Evolutionary conservation across 306 rosid genomes (phyloP).

Genomic region (Trichosanthes truncata): DNA sequence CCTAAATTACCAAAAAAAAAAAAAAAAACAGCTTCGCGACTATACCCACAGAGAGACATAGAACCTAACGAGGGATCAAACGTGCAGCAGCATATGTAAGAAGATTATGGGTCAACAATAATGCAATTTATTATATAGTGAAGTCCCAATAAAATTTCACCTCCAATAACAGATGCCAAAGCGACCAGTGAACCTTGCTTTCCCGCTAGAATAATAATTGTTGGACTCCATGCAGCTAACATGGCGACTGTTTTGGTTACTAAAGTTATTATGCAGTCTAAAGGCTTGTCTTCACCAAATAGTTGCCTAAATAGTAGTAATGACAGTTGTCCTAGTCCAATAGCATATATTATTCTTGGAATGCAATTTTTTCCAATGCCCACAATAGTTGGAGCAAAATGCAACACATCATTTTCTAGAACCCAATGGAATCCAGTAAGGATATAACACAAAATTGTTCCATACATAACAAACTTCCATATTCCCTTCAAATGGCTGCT

Average conservation of each 20-base stretch:
- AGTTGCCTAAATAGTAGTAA: conserved; percentile 39
- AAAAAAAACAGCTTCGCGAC: no score
- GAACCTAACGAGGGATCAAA: background rate
- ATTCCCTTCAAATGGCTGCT: conserved; percentile 30
- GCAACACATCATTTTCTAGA: conserved; percentile 32
- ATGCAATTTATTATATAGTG: background rate
- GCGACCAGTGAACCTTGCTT: conserved; percentile 85
- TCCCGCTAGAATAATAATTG: conserved; percentile 73
- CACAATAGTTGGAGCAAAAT: conserved; percentile 28
- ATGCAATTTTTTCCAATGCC: conserved; percentile 43
- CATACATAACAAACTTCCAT: conserved; percentile 42
- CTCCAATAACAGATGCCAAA: conserved; percentile 64
- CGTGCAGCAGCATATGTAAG: background rate
- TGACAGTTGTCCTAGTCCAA: conserved; percentile 60
- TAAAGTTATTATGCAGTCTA: conserved; percentile 33
- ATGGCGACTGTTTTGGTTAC: conserved; percentile 46
- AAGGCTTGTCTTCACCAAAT: conserved; percentile 18
- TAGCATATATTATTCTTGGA: conserved; percentile 60
- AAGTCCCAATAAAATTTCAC: conserved; percentile 22
- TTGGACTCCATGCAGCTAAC: conserved; percentile 68
- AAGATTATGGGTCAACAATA: background rate
- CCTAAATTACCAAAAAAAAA: no score
- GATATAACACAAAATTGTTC: conserved; percentile 50
- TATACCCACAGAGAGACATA: background rate
- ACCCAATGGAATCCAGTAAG: conserved; percentile 61